These are phyloP conservation scores for Acer campestre DNA, from an alignment of 345 rosid genomes.

Conservation along the genomic window DNA sequence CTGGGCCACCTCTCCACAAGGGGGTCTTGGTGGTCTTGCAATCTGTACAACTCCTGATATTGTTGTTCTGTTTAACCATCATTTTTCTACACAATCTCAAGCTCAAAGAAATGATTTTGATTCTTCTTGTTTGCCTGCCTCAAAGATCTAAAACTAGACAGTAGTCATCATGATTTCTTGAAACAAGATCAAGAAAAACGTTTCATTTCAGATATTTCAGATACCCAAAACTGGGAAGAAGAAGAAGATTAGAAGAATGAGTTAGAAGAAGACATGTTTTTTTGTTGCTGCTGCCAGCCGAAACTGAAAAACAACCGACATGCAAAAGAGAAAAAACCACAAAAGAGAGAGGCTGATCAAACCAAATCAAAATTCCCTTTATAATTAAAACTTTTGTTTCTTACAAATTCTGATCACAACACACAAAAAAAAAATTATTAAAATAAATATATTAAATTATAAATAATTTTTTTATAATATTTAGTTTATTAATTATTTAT, in stretches of 20 bases:
- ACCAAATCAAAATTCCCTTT: too few relatives aligned
- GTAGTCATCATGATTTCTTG: neutral
- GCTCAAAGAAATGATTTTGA: conserved; percentile 4
- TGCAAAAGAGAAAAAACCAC: neutral
- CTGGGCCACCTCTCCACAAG: conserved; percentile 89
- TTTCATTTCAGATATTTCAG: neutral
- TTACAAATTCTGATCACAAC: too few relatives aligned
- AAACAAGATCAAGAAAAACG: neutral
- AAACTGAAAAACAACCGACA: neutral
- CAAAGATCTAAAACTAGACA: neutral
- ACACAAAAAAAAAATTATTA: too few relatives aligned
- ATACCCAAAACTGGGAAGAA: neutral
- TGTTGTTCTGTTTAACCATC: neutral
- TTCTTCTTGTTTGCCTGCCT: neutral
- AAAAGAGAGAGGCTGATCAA: neutral
- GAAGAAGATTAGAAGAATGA: neutral
- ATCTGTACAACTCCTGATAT: conserved; percentile 39
- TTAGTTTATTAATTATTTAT: too few relatives aligned
- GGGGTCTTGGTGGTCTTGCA: conserved; percentile 90
- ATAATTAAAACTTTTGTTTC: too few relatives aligned
- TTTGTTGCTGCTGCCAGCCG: neutral
- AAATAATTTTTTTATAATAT: too few relatives aligned
- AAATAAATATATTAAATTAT: too few relatives aligned
- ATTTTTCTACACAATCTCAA: conserved; percentile 13
- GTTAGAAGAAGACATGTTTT: neutral